Conservation (phyloP, 2,329 filamentous ascomycete species). For the Ascosphaera acerosa region DNA sequence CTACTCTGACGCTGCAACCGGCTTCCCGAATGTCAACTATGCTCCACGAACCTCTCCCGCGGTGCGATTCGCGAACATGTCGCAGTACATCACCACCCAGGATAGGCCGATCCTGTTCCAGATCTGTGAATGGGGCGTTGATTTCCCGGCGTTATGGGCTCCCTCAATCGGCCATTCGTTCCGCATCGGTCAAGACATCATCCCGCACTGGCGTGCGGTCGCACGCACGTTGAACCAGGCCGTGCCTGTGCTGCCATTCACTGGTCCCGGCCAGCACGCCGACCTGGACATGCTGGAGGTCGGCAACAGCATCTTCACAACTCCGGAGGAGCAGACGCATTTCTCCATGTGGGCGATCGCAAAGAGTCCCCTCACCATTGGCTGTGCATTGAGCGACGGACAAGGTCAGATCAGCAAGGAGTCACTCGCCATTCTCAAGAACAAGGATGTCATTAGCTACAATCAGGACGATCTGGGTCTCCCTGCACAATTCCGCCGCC, state of each 20-base stretch:
- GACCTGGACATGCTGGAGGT: slow-evolving; percentile 30
- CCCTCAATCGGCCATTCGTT: slow-evolving; percentile 23
- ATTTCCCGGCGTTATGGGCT: slow-evolving; percentile 24
- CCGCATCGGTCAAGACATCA: slow-evolving; percentile 30
- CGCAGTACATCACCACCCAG: slow-evolving; percentile 15
- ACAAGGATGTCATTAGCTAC: slow-evolving; percentile 29
- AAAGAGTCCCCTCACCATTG: slow-evolving; percentile 26
- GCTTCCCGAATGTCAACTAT: slow-evolving; percentile 19
- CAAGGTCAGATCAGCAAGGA: slow-evolving; percentile 12
- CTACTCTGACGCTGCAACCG: slow-evolving; percentile 18
- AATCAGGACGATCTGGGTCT: slow-evolving; percentile 31
- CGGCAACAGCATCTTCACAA: slow-evolving; percentile 22
- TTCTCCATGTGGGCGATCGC: slow-evolving; percentile 28
- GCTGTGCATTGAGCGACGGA: slow-evolving; percentile 18
- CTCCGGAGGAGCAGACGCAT: slow-evolving; percentile 26
- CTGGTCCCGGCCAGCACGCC: slow-evolving; percentile 23
- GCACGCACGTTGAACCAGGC: slow-evolving; percentile 28
- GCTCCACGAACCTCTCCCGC: slow-evolving; percentile 17
- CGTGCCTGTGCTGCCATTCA: slow-evolving; percentile 22
- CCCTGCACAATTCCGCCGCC: slow-evolving; percentile 25
- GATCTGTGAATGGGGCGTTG: slow-evolving; percentile 29
- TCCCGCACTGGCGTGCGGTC: slow-evolving; percentile 25
- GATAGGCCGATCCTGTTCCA: slow-evolving; percentile 24
- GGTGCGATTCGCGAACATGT: slow-evolving; percentile 24
- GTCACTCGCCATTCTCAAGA: slow-evolving; percentile 22